Evolutionary conservation across 148 eudicot genomes (phyloP), one percentile per base, ranked within the genome.

Genomic region (Drosera capensis): DNA sequence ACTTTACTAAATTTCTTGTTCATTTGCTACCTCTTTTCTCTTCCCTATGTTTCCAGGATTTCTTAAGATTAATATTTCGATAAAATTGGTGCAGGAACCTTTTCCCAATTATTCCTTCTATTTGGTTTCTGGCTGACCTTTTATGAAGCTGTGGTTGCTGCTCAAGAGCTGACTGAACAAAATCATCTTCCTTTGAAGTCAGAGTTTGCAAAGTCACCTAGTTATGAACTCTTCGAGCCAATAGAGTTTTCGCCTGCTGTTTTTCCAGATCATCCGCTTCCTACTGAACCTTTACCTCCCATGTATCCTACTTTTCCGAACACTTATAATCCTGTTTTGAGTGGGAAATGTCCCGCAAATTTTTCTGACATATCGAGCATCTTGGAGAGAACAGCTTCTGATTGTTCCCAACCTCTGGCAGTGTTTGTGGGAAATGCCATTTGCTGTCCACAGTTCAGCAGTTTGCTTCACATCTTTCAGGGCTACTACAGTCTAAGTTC

Each of bases 281-380:
- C 87, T 7, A 54, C 49, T 42, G 73, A 70, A 15, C 46, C 81
- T 3, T 26, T 68, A 43, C 69, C 94, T 21, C 95, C 97, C 19
- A 61, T 84, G 56, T 84, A 84, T 51, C 95, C 97, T 25, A 62
- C 73, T 23, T 74, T 75, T 57, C 97, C 97, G 37, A 54, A 49
- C n/a, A 75, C 73, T 41, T 90, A 73, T 51, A 58, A 67, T 46
- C 97, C 97, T 15, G 66, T 80, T 13, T 71, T 90, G 59, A 78
- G 87, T 26, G 99, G 99, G 55, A 77, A 77, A 50, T 90, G 99
- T 56, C 85, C 95, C 45, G 84, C 70, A 51, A 90, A 90, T 59
- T 90, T 90, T 64, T 80, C 99, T 51, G 72, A 77, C 38, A 63
- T 90, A 29, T 81, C 95, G 40, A 57, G 59, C 49, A 60, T 90